A percentile compares a stretch with the other conserved stretches of the same genome.
phyloP scores from a whole-genome alignment of 331 rosid species.

The Phaseolus coccineus region DNA sequence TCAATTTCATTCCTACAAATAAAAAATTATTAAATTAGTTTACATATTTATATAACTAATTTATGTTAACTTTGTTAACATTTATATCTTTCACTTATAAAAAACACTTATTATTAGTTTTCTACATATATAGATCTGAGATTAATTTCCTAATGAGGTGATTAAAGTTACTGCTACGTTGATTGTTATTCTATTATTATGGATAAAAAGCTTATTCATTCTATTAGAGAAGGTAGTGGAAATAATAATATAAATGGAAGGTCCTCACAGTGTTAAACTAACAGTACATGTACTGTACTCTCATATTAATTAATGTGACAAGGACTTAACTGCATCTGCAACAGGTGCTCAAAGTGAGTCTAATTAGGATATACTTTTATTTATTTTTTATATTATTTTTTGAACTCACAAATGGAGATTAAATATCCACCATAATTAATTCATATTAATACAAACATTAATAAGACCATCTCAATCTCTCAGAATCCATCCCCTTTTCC shows the following conservation, averaged over 20 bases:
- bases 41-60: no score
- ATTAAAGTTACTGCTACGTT: no score
- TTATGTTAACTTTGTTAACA: no score
- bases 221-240: background rate
- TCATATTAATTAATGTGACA: background rate
- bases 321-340: background rate
- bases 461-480: slow-evolving; percentile 32
- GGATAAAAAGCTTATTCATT: no score
- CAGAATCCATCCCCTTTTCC: slow-evolving; percentile 5
- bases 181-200: no score
- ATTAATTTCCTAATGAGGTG: no score
- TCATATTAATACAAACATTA: background rate
- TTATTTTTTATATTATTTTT: background rate
- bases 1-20: no score
- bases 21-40: no score
- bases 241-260: background rate
- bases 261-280: background rate
- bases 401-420: background rate
- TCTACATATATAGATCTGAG: background rate
- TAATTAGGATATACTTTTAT: background rate
- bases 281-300: background rate
- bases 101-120: no score
- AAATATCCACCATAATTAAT: slow-evolving; percentile 31
- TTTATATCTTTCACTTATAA: no score
- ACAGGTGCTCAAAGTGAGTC: background rate